Conservation (phyloP, 2,329 filamentous ascomycete species). For the Pseudocercospora ulei region DNA sequence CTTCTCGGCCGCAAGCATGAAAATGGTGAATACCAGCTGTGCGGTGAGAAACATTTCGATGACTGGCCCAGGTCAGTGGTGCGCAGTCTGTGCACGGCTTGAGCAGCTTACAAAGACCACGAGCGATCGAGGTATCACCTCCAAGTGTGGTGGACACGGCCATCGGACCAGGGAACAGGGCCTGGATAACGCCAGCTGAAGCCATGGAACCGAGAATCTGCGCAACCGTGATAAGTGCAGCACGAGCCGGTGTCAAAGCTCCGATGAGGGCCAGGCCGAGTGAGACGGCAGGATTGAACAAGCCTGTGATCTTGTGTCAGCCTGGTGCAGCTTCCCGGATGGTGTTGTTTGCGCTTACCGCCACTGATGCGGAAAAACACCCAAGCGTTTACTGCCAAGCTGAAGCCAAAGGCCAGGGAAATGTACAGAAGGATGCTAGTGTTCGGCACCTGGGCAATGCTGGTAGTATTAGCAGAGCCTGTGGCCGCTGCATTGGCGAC, state of each 20-base stretch:
- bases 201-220: constrained; percentile 42
- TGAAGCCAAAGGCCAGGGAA: constrained; percentile 38
- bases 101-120: constrained; percentile 35
- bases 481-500: constrained; percentile 36
- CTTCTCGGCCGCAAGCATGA: constrained; percentile 39
- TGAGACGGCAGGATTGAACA: constrained; percentile 39
- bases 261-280: constrained; percentile 43
- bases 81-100: constrained; percentile 11
- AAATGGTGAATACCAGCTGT: constrained; percentile 44
- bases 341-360: constrained; percentile 20
- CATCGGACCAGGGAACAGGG: constrained; percentile 40
- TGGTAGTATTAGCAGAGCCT: constrained; percentile 8
- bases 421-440: constrained; percentile 35
- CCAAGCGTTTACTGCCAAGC: constrained; percentile 40
- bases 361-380: constrained; percentile 41
- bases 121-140: constrained; percentile 37
- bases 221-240: constrained; percentile 37
- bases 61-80: constrained; percentile 23
- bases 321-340: not conserved
- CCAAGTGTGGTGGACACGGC: constrained; percentile 41
- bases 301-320: constrained; percentile 19
- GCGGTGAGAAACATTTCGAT: constrained; percentile 46
- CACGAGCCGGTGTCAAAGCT: constrained; percentile 41
- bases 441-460: constrained; percentile 30
- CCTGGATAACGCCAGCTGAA: constrained; percentile 40